phyloP scores from a whole-genome alignment of 371 early-diverging fungal species.

The Conidiobolus incongruus region DNA sequence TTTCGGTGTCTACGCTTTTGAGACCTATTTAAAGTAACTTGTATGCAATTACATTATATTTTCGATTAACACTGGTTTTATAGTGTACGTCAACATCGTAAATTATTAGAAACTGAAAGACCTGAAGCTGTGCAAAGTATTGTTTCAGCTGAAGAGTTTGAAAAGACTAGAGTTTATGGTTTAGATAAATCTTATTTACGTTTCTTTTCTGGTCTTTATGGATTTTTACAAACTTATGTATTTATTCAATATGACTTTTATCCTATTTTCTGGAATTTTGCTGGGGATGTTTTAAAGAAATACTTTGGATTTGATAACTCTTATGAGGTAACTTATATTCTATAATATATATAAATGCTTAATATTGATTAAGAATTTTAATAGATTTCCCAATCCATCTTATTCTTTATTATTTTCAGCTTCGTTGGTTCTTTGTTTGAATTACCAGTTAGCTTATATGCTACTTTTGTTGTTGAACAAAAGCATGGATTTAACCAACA shows the following conservation, averaged over 20 bases:
- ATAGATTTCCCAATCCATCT: constrained; percentile 62
- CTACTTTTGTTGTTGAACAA: constrained; percentile 87
- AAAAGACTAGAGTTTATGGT: constrained; percentile 67
- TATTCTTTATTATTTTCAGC: constrained; percentile 40
- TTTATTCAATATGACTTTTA: constrained; percentile 39
- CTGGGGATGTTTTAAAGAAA: constrained; percentile 24
- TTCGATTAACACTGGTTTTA: not conserved
- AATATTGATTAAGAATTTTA: not conserved
- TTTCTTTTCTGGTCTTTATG: constrained; percentile 31
- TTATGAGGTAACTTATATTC: constrained; percentile 29
- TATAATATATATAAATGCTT: not conserved
- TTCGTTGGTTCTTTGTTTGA: constrained; percentile 35
- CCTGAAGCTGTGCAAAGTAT: constrained; percentile 36
- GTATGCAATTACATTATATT: not conserved
- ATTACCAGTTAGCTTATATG: constrained; percentile 66
- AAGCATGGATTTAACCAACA: constrained; percentile 95
- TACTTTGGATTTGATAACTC: constrained; percentile 33
- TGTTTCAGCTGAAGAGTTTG: constrained; percentile 41
- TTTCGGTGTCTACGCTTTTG: constrained; percentile 31
- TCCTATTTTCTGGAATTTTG: constrained; percentile 47
- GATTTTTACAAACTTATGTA: constrained; percentile 33
- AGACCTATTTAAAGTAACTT: constrained; percentile 39
- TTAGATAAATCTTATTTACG: constrained; percentile 65
- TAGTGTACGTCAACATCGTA: constrained; percentile 49
- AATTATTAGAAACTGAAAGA: constrained; percentile 32